Base-by-base conservation (phyloP, 2,329 filamentous ascomycete species). In the Fusarium sp. region DNA sequence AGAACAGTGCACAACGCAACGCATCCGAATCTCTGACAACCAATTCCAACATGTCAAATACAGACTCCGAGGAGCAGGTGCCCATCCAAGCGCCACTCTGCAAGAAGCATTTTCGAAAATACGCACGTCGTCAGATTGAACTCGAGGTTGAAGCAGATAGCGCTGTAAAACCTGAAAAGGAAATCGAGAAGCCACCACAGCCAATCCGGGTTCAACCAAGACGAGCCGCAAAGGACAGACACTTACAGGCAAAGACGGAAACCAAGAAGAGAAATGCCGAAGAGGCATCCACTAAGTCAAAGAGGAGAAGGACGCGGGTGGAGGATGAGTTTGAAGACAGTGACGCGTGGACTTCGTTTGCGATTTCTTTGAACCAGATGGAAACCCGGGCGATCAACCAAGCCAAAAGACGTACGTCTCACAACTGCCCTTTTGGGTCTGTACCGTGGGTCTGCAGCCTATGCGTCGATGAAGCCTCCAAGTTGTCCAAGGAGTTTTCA, bases 171-270 rank as follows among this genome's bases (percentile, higher is more conserved):
- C 10, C 44, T 2, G 14, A 42, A 44, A 36, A 62, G 49, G 3
- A 38, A 11, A 20, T 8, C 2, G n/a, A 24, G 22, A 38, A 10
- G 7, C 27, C 16, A 22, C 17, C 46, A 14, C 46, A 44, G 6
- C 62, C 61, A 11, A 49, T 27, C 9, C 57, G 71, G 7, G 10
- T 66, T 5, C 71, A 73, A 4, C 71, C 71, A 20, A n/a, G 57
- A 29, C 33, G 71, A 53, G 61, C 22, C 16, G 71, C 40, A 44
- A 73, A 73, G 44, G 71, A 74, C 7, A 73, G 40, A 20, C 14
- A 61, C 27, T 8, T 58, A 2, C 24, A 49, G 4, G 5, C 22
- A 8, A 60, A 59, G 5, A 7, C 10, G 2, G 49, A 38, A 1
- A n/a, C 24, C 2, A 66, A 55, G 20, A 69, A 74, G 2, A 42